Percentiles rank a stretch among this genome's conserved stretches.
These are phyloP conservation scores for Medicago ruthenica DNA, from an alignment of 306 rosid genomes.

Conservation along the genomic window DNA sequence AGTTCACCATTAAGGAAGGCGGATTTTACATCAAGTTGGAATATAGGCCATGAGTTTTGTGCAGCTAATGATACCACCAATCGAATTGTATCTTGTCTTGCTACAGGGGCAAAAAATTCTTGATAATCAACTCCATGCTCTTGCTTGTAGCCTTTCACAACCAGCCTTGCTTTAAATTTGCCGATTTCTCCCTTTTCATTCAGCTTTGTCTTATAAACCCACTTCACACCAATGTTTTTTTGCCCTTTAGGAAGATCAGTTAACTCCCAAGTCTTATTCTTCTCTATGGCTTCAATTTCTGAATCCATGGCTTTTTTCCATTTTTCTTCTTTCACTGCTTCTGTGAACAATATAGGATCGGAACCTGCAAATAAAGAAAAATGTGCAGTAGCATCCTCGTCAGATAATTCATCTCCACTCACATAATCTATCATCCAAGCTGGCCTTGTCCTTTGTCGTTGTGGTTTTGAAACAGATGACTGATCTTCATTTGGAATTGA, in stretches of 20 bases:
- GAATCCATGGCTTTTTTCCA: neutral
- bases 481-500: neutral
- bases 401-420: neutral
- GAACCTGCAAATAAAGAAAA: neutral
- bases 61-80: slow-evolving; percentile 7
- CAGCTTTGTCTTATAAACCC: too few species aligned
- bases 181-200: too few species aligned
- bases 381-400: neutral
- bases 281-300: neutral
- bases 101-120: neutral
- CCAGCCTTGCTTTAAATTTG: too few species aligned
- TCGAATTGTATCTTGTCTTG: neutral
- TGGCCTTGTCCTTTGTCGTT: neutral
- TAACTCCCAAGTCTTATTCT: neutral
- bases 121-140: neutral
- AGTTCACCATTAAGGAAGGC: neutral
- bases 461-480: neutral
- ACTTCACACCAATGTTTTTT: too few species aligned
- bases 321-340: neutral
- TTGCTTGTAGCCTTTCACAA: too few species aligned
- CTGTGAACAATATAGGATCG: neutral
- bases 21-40: neutral
- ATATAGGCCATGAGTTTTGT: neutral
- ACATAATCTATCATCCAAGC: neutral
- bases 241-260: too few species aligned